phyloP scores from a whole-genome alignment of 768 basidiomycete genomes.

The Amanita molliuscula region DNA sequence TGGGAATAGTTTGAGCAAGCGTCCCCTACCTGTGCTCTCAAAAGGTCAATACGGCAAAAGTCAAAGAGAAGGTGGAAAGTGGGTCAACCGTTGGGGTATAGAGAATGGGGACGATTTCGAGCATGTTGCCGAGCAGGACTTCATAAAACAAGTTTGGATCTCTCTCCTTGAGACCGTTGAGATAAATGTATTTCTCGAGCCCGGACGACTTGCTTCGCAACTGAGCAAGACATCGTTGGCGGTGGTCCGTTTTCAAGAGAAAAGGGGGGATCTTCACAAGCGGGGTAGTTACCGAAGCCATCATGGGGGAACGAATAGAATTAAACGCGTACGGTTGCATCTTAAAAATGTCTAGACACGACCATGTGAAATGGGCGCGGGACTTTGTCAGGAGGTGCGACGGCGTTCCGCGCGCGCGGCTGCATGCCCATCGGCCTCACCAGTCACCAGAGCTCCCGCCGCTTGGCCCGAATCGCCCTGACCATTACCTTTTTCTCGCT shows the following conservation, averaged over 20 bases:
- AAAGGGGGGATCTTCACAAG: slow-evolving; percentile 33
- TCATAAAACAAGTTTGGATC: slow-evolving; percentile 60
- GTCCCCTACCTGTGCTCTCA: slow-evolving; percentile 42
- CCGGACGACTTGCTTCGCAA: slow-evolving; percentile 43
- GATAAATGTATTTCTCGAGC: slow-evolving; percentile 65
- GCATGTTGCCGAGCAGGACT: slow-evolving; percentile 49
- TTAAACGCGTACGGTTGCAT: slow-evolving; percentile 9
- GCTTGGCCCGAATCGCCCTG: slow-evolving; percentile 54
- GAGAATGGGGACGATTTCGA: slow-evolving; percentile 58
- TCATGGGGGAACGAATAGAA: slow-evolving; percentile 10
- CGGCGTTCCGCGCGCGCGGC: not conserved
- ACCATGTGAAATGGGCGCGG: not conserved
- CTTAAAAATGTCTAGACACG: not conserved
- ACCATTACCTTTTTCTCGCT: slow-evolving; percentile 56
- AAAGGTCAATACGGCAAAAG: slow-evolving; percentile 8
- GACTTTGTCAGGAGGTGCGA: not conserved
- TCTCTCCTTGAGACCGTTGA: slow-evolving; percentile 51
- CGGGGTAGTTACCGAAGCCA: not conserved
- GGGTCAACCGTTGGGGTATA: slow-evolving; percentile 61
- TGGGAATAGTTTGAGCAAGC: slow-evolving; percentile 64
- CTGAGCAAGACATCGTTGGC: slow-evolving; percentile 44
- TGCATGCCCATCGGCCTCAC: not conserved
- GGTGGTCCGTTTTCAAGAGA: slow-evolving; percentile 39
- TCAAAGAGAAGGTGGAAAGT: not conserved
- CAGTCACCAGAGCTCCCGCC: slow-evolving; percentile 63